Evolutionary conservation across 768 basidiomycete genomes (phyloP).

Genomic region (Naganishia onofrii): DNA sequence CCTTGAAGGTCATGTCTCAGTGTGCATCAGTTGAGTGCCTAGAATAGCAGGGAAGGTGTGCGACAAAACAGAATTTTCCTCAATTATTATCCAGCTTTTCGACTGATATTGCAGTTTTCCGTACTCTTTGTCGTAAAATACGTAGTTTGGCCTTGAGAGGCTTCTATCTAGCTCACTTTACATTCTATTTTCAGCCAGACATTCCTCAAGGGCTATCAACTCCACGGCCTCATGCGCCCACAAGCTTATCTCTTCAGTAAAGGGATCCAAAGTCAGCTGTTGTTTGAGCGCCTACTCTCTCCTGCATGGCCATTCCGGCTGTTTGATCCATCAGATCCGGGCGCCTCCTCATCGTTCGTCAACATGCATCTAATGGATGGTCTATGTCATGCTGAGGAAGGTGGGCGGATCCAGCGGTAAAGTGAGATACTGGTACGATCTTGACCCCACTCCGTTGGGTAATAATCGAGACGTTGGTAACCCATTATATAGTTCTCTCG

Average conservation of each 20-base stretch:
- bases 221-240: background rate
- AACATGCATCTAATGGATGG: background rate
- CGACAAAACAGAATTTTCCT: too few species aligned
- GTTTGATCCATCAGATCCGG: background rate
- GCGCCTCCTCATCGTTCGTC: background rate
- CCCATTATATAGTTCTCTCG: background rate
- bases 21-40: background rate
- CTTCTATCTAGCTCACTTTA: too few species aligned
- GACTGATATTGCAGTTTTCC: background rate
- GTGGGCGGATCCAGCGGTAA: constrained; percentile 3
- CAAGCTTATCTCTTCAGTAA: background rate
- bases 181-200: too few species aligned
- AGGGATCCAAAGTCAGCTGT: background rate
- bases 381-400: background rate
- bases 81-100: background rate
- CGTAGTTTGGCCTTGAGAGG: background rate
- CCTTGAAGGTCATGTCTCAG: too few species aligned
- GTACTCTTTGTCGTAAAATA: background rate
- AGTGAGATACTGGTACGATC: background rate
- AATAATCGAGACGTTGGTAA: too few species aligned
- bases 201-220: too few species aligned
- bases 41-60: background rate
- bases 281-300: background rate
- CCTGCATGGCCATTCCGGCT: background rate
- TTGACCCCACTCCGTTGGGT: background rate